Percentiles rank a stretch among this genome's conserved stretches.
Conservation (phyloP, 1,284 basidiomycete genomes). For the Abortiporus biennis region DNA sequence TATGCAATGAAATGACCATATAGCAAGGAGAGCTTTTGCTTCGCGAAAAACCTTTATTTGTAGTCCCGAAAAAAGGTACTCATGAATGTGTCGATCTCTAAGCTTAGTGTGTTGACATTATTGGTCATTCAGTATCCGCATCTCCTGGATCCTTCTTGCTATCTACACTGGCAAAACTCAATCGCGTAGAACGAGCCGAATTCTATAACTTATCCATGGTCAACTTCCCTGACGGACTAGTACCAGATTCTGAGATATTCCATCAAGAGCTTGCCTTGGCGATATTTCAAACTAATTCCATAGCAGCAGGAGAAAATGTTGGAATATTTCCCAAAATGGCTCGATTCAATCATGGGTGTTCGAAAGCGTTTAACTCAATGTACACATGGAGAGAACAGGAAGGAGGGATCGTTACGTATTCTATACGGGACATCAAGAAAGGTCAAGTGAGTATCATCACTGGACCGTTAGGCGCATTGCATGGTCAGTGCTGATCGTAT, state of each 20-base stretch:
- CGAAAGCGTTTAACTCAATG: slow-evolving; percentile 55
- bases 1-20: neutral
- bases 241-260: slow-evolving; percentile 27
- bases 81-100: slow-evolving; percentile 3
- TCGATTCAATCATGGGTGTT: slow-evolving; percentile 59
- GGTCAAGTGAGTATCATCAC: slow-evolving; percentile 37
- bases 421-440: slow-evolving; percentile 41
- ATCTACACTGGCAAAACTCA: slow-evolving; percentile 27
- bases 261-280: slow-evolving; percentile 43
- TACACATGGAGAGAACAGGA: slow-evolving; percentile 50
- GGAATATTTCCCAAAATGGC: slow-evolving; percentile 60
- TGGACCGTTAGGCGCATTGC: neutral
- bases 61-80: slow-evolving; percentile 43
- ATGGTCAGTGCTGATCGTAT: too few relatives aligned
- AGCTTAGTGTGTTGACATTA: neutral
- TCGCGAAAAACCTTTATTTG: slow-evolving; percentile 47
- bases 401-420: slow-evolving; percentile 43
- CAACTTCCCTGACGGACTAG: slow-evolving; percentile 34
- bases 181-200: slow-evolving; percentile 25
- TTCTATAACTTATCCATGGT: slow-evolving; percentile 53
- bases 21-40: slow-evolving; percentile 55
- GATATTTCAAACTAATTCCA: slow-evolving; percentile 62
- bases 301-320: slow-evolving; percentile 39
- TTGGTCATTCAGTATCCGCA: slow-evolving; percentile 26
- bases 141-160: slow-evolving; percentile 40